Conservation (phyloP, 2,329 filamentous ascomycete genomes). For the Penicillium fuscoglaucum region DNA sequence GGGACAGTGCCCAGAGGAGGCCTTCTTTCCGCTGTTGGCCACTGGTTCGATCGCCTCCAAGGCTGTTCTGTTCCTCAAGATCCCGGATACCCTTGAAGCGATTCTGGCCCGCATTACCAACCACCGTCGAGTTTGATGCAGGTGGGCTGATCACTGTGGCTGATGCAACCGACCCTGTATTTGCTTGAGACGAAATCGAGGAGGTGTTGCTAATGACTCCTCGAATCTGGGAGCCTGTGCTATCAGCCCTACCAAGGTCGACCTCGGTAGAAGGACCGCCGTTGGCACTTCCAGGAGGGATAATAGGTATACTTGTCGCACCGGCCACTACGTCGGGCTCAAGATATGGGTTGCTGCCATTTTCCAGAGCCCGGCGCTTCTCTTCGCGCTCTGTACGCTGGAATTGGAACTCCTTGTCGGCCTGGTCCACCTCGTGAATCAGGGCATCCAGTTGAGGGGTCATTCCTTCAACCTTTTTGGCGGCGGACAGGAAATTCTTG, state of each 20-base stretch:
- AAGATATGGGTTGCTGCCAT: slow-evolving; percentile 72
- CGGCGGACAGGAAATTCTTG: slow-evolving; percentile 74
- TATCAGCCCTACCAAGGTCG: slow-evolving; percentile 72
- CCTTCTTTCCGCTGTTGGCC: slow-evolving; percentile 85
- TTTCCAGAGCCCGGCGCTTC: slow-evolving; percentile 85
- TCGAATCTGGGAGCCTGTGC: slow-evolving; percentile 68
- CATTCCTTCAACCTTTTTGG: slow-evolving; percentile 83
- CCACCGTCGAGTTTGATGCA: slow-evolving; percentile 25
- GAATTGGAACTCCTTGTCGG: slow-evolving; percentile 95
- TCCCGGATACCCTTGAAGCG: slow-evolving; percentile 91
- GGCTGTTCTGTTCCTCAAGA: slow-evolving; percentile 75
- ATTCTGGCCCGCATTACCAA: slow-evolving; percentile 43
- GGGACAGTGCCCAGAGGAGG: slow-evolving; percentile 88
- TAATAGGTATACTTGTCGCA: slow-evolving; percentile 38
- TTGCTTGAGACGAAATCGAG: slow-evolving; percentile 44
- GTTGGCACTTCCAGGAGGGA: slow-evolving; percentile 43
- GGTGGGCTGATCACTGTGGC: slow-evolving; percentile 25
- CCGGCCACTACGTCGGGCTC: slow-evolving; percentile 64
- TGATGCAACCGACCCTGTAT: slow-evolving; percentile 32
- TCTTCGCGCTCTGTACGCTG: slow-evolving; percentile 94
- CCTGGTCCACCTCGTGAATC: slow-evolving; percentile 82
- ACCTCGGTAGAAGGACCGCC: slow-evolving; percentile 61
- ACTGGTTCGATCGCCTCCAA: slow-evolving; percentile 56
- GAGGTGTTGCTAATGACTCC: slow-evolving; percentile 51
- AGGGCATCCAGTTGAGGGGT: slow-evolving; percentile 88